A percentile compares a stretch with the other conserved stretches of the same genome.
phyloP scores from a whole-genome alignment of 1,284 basidiomycete genomes.

The Moesziomyces antarcticus region DNA sequence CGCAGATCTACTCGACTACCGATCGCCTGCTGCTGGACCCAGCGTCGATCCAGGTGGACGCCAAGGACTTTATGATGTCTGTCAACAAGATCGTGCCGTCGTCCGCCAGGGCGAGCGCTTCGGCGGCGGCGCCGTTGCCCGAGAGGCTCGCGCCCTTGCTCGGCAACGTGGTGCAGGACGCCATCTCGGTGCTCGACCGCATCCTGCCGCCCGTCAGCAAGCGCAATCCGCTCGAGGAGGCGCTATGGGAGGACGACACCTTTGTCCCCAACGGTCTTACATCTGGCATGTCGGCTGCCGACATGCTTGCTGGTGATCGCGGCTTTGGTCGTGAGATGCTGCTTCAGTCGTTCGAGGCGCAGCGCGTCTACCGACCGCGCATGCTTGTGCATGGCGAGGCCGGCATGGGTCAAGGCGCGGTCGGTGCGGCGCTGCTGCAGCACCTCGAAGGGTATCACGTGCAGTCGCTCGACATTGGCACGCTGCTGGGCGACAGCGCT shows the following conservation, averaged over 20 bases:
- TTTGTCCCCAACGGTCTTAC: constrained; percentile 73
- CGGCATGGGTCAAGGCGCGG: constrained; percentile 90
- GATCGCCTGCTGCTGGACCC: constrained; percentile 88
- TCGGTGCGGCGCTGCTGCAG: constrained; percentile 90
- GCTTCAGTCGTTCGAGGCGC: constrained; percentile 82
- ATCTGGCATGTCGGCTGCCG: constrained; percentile 32
- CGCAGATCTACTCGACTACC: constrained; percentile 93
- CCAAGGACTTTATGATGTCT: constrained; percentile 97
- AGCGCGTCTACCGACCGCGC: constrained; percentile 90
- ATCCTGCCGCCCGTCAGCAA: constrained; percentile 68
- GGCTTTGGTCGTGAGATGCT: constrained; percentile 64
- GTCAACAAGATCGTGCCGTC: constrained; percentile 86
- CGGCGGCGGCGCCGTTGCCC: constrained; percentile 85
- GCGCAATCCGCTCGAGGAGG: constrained; percentile 81
- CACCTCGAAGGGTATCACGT: constrained; percentile 95
- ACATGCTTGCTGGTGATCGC: constrained; percentile 47
- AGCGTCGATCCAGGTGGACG: constrained; percentile 83
- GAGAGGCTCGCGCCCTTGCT: constrained; percentile 86
- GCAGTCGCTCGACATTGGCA: constrained; percentile 90
- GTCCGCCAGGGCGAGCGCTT: constrained; percentile 87
- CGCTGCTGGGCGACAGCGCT: constrained; percentile 87
- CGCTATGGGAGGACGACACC: constrained; percentile 75
- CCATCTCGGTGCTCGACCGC: constrained; percentile 75
- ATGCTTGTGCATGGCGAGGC: constrained; percentile 82
- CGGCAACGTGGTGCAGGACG: constrained; percentile 75